A percentile compares a stretch with the other conserved stretches of the same genome.
Conservation (phyloP, 371 early-diverging fungal species). For the Mucor circinelloides region DNA sequence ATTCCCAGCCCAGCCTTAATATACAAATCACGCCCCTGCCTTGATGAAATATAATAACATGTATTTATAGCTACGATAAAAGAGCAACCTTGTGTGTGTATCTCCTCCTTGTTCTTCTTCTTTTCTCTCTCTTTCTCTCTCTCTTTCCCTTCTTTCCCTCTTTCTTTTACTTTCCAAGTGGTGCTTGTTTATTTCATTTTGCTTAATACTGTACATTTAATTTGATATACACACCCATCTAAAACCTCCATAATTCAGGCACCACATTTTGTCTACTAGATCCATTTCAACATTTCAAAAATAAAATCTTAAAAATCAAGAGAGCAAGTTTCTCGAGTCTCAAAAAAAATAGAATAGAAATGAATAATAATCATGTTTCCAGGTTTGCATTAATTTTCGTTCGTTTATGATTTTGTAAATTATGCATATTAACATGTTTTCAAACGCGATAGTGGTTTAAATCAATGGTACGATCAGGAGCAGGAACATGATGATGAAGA, state of each 20-base stretch:
- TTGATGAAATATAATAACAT: background rate
- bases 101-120: background rate
- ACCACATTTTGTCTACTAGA: too few species aligned
- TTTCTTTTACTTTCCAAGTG: background rate
- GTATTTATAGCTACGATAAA: background rate
- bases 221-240: background rate
- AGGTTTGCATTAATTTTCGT: constrained; percentile 6
- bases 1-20: too few species aligned
- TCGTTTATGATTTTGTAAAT: background rate
- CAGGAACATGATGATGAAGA: background rate
- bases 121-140: background rate
- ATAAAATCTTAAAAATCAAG: background rate
- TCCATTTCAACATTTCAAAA: constrained; percentile 4
- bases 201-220: background rate
- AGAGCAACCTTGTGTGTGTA: background rate
- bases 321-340: background rate
- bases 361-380: background rate
- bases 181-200: constrained; percentile 2
- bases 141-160: background rate
- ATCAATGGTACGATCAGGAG: background rate
- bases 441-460: constrained; percentile 1
- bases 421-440: background rate
- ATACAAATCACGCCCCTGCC: constrained; percentile 6
- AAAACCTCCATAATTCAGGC: too few species aligned
- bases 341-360: background rate